These are phyloP conservation scores for Mycena belliarum DNA, from an alignment of 768 basidiomycete species.

Conservation along the genomic window DNA sequence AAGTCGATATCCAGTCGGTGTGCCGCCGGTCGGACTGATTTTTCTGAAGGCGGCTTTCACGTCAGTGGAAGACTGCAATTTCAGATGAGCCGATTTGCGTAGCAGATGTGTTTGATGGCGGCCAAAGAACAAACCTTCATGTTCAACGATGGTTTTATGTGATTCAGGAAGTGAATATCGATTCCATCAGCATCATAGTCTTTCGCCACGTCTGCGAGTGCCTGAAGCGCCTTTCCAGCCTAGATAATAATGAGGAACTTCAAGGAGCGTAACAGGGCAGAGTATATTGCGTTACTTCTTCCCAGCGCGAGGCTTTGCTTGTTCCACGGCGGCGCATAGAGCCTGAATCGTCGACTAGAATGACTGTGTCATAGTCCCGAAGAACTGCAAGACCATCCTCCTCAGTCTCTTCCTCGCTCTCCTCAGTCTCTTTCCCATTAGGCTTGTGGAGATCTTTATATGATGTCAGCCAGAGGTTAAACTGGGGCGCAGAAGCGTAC, in stretches of 20 bases:
- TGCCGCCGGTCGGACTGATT: slow-evolving; percentile 44
- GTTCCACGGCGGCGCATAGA: slow-evolving; percentile 43
- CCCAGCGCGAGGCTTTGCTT: slow-evolving; percentile 43
- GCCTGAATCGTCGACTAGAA: slow-evolving; percentile 61
- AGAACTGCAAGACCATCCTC: no score
- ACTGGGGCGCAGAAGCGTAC: background rate
- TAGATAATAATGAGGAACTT: slow-evolving; percentile 18
- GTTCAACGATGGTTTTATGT: slow-evolving; percentile 30
- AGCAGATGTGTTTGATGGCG: no score
- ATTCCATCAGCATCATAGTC: slow-evolving; percentile 59
- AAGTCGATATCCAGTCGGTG: slow-evolving; percentile 42
- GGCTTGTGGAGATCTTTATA: slow-evolving; percentile 9
- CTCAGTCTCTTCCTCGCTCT: slow-evolving; percentile 38
- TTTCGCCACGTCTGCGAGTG: slow-evolving; percentile 47
- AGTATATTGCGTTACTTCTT: slow-evolving; percentile 38
- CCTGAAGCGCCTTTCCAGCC: slow-evolving; percentile 47
- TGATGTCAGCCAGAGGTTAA: background rate
- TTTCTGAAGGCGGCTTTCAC: slow-evolving; percentile 45
- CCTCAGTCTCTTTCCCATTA: slow-evolving; percentile 21
- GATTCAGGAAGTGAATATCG: slow-evolving; percentile 63
- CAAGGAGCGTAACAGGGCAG: background rate
- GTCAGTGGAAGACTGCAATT: slow-evolving; percentile 33
- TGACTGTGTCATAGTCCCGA: slow-evolving; percentile 62
- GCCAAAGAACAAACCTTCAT: slow-evolving; percentile 35
- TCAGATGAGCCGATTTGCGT: background rate